phyloP scores from a whole-genome alignment of 306 rosid species.

The Cajanus cajan region DNA sequence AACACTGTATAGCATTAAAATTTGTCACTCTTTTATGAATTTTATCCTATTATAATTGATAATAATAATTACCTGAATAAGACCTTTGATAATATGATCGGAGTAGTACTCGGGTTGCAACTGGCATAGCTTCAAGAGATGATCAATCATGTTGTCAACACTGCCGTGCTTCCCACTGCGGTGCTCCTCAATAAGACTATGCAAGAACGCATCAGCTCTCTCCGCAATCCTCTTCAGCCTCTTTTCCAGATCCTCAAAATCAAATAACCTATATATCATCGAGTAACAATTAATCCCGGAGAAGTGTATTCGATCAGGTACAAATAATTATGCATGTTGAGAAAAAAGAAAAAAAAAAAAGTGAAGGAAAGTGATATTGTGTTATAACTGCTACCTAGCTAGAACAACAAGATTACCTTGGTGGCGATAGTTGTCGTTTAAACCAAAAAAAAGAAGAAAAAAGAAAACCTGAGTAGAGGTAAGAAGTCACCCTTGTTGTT shows the following conservation, averaged over 20 bases:
- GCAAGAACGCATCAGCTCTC: constrained; percentile 32
- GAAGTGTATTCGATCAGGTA: too few species aligned
- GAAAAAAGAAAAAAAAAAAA: too few species aligned
- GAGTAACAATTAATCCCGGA: too few species aligned
- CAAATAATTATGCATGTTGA: too few species aligned
- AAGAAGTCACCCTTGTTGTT: constrained; percentile 26
- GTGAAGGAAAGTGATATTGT: too few species aligned
- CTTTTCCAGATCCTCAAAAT: constrained; percentile 19
- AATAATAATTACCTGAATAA: constrained; percentile 40
- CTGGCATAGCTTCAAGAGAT: constrained; percentile 5
- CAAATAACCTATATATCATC: background rate
- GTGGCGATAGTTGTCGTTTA: too few species aligned
- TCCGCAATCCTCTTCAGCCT: constrained; percentile 23
- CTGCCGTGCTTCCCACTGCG: background rate
- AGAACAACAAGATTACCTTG: too few species aligned
- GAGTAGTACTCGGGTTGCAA: constrained; percentile 32
- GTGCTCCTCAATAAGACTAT: constrained; percentile 19
- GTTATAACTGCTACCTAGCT: too few species aligned
- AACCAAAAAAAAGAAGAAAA: too few species aligned
- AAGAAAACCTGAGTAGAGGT: background rate
- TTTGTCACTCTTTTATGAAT: too few species aligned
- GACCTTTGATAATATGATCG: constrained; percentile 30
- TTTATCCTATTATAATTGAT: too few species aligned
- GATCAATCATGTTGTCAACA: constrained; percentile 24
- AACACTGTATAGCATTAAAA: too few species aligned